phyloP scores from a whole-genome alignment of 352 stramenopile species.

The Phytophthora syringae region DNA sequence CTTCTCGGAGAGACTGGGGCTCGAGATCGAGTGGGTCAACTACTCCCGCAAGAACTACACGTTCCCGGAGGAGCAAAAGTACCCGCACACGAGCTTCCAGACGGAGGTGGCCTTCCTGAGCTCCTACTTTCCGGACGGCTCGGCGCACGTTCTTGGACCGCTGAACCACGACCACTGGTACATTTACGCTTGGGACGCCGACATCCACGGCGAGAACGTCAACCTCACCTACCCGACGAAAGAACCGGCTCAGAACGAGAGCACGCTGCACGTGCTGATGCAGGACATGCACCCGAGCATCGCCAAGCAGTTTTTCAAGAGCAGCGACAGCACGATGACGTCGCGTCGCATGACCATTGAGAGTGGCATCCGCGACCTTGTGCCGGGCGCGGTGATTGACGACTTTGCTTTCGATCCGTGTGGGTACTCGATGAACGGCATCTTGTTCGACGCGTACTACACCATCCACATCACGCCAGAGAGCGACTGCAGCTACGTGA shows the following conservation, averaged over 20 bases:
- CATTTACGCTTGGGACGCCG: constrained; percentile 96
- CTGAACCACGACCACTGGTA: constrained; percentile 99
- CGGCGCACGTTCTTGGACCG: constrained; percentile 90
- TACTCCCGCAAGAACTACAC: constrained; percentile 99
- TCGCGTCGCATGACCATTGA: constrained; percentile 93
- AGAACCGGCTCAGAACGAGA: constrained; percentile 50
- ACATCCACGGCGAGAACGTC: constrained; percentile 67
- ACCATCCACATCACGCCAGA: constrained; percentile 99
- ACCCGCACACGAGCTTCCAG: constrained; percentile 96
- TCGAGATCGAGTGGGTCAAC: constrained; percentile 98
- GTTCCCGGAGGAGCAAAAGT: constrained; percentile 98
- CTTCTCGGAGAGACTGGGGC: constrained; percentile 83
- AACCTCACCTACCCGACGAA: constrained; percentile 13
- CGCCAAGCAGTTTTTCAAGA: constrained; percentile 89
- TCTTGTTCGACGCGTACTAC: constrained; percentile 98
- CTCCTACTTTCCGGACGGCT: constrained; percentile 86
- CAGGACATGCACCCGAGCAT: constrained; percentile 87
- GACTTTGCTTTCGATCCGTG: constrained; percentile 98
- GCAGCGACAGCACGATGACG: constrained; percentile 65
- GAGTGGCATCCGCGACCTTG: constrained; percentile 95
- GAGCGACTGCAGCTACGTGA: constrained; percentile 96
- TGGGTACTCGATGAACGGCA: constrained; percentile 99
- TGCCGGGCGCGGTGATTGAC: constrained; percentile 96
- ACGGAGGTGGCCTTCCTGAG: constrained; percentile 98
- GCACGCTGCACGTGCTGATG: constrained; percentile 86